phyloP scores from a whole-genome alignment of 139 green algal genomes.

The Pleodorina starrii region DNA sequence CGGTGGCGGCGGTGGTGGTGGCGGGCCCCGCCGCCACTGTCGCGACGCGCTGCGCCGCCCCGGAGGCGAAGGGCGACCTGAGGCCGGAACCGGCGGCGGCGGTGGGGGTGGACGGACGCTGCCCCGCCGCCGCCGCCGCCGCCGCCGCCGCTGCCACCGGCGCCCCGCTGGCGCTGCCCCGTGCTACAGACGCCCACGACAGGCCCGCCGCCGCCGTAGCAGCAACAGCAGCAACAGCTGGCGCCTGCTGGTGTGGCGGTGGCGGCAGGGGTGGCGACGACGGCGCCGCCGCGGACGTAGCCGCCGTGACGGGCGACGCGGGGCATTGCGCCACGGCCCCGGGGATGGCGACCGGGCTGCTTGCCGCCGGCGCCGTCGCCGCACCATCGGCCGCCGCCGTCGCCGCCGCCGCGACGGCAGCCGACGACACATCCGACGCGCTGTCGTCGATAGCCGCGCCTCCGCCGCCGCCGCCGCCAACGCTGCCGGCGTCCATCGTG shows the following conservation, averaged over 20 bases:
- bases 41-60: not conserved
- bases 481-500: not conserved
- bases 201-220: not conserved
- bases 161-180: not conserved
- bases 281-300: not conserved
- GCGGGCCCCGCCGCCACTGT: not conserved
- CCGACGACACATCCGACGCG: not conserved
- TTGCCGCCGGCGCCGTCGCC: not conserved
- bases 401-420: not conserved
- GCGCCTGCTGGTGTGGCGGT: too few species aligned
- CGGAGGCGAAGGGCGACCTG: not conserved
- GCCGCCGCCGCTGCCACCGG: not conserved
- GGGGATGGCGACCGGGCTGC: not conserved
- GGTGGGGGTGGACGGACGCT: not conserved
- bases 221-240: too few species aligned
- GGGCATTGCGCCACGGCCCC: too few species aligned
- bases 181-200: not conserved
- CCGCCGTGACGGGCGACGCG: not conserved
- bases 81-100: not conserved
- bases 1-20: not conserved
- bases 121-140: not conserved
- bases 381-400: not conserved
- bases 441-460: too few species aligned
- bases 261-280: not conserved
- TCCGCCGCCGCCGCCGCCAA: not conserved